Evolutionary conservation across 2,329 filamentous ascomycete species (phyloP), one percentile per base, ranked within the genome.

Genomic region (Stachybotrys echinatus): DNA sequence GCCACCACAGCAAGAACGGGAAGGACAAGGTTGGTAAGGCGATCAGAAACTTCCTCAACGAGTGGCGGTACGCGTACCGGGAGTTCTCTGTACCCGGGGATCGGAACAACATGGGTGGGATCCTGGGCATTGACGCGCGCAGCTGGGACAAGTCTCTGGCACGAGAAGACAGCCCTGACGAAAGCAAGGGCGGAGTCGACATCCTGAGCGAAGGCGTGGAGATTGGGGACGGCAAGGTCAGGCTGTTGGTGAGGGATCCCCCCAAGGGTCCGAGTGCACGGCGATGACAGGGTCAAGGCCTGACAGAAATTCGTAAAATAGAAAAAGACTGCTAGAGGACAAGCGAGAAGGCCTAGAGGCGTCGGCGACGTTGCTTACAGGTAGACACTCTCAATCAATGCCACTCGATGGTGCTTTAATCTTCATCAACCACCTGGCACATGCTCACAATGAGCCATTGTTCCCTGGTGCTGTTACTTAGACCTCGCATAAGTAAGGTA

Each of bases 11-110:
- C 67, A 97, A 97, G 75, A 96, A 96, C 64, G 92, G 94, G 61
- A 97, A 97, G 68, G 94, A 99, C 70, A 99, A 99, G 72, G 89
- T 99, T 34, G 92, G 92, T 64, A 96, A 95, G 71, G 91, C 92
- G 2, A 85, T 97, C 54, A 86, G 94, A 49, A 84, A 81, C 57
- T 97, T 95, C 72, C 74, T 99, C 49, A 95, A 92, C 64, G 92
- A 97, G 66, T 96, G 92, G 91, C 84, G 89, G 54, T 99, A 96
- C 65, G 88, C 89, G 0, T 99, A 92, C 71, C 87, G 92, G 49
- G 94, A 99, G 70, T 99, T 99, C 69, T 94, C 88, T 37, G 92
- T 96, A 10, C 91, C 92, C 2, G 92, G 92, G n/a, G 94, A 97
- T 68, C 82, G 90, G 49, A 86, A 85, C 65, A 85, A 79, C 64